Evolutionary conservation across 176 grass and related monocot species (phyloP).

Genomic region (Lolium rigidum): DNA sequence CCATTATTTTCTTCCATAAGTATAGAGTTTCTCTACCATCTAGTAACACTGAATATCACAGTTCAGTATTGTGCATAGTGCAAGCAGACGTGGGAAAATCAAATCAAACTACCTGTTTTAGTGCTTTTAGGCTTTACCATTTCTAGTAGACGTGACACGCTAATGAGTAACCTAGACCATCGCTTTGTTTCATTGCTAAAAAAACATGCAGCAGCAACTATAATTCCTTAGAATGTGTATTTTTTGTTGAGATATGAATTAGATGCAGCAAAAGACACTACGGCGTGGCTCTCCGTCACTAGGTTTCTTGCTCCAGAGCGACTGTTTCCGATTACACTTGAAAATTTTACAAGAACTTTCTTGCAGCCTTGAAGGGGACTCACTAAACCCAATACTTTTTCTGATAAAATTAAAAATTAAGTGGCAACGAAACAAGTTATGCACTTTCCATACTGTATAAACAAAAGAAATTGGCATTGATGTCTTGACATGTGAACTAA

Average conservation of each 20-base stretch:
- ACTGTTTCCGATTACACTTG: neutral
- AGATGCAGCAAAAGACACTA: neutral
- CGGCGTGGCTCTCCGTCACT: neutral
- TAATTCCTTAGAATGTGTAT: neutral
- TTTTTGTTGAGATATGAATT: neutral
- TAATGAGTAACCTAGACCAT: neutral
- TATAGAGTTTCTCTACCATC: neutral
- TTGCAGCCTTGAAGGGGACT: neutral
- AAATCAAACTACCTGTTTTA: neutral
- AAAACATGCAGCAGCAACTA: neutral
- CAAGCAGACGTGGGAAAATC: neutral
- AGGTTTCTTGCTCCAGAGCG: neutral
- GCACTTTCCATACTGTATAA: neutral
- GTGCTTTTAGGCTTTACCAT: neutral
- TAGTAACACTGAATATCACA: neutral
- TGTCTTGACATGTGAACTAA: neutral
- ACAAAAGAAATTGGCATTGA: neutral
- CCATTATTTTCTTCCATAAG: neutral
- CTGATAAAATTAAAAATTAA: neutral
- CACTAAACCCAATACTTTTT: neutral
- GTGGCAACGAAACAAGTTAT: neutral
- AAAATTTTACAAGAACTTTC: neutral
- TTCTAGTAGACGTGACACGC: neutral
- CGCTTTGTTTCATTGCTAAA: neutral
- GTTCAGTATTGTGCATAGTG: neutral